Base-by-base conservation (phyloP, 805 yeast genomes). In the Danielia oregonensis region DNA sequence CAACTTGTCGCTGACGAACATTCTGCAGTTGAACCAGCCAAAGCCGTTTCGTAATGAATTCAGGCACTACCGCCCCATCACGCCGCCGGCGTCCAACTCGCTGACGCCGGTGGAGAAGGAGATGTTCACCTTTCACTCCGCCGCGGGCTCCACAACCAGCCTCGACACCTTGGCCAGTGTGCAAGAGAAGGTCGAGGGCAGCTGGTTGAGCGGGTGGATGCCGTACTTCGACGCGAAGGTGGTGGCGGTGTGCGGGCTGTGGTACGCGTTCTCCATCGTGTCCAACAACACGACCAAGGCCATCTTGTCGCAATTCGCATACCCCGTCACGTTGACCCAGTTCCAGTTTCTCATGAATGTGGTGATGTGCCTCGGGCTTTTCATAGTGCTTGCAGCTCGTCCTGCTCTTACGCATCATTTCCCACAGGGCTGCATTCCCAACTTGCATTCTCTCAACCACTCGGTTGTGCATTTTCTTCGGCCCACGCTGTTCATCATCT, bases 241-340 rank as follows among this genome's bases (percentile, higher is more conserved):
- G 17, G 26, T 56, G 3, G 29, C 46, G 6, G 59, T 85, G 22
- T 91, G 97, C 57, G 53, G 73, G 6, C 49, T 72, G 24, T 91
- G 97, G 97, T 91, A 91, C 61, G 52, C 77, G 19, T 66, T 81
- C 7, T 82, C 94, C 21, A 89, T 94, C 7, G 59, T 89, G 6
- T 83, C 95, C 2, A 82, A 82, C 46, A 87, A 86, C 52, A 69
- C 91, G 23, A 79, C 94, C 23, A 91, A 91, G 57, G 65, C 79
- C 30, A 86, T 91, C 30, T 64, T 91, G 40, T 74, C 68, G 43
- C 64, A 67, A 30, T 88, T 82, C 59, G 73, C 74, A 29, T 85
- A 79, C 55, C 96, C 98, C 1, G 78, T 88, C n/a, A 82, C 95
- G 1, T 72, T 93, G 37, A 87, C 97, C 1, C 88, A 89, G 68